Base-by-base conservation (phyloP, 148 eudicot species). In the Rhododendron ovatum region DNA sequence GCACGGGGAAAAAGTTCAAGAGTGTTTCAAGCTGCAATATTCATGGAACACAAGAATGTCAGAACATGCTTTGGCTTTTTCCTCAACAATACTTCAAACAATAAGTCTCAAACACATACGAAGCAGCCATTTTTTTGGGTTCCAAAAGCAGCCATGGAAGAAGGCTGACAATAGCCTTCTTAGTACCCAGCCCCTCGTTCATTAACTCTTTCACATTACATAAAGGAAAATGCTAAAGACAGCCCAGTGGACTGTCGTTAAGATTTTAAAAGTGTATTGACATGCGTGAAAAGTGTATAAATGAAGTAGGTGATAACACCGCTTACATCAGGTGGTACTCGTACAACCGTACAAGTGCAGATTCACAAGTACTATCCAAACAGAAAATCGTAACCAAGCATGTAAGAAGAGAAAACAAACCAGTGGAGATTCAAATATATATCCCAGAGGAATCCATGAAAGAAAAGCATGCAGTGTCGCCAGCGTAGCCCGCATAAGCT, bases 391-490 rank as follows among this genome's bases (percentile, higher is more conserved):
- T n/a, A 63, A 50, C 22, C 61, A 17, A 47, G 28, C 76, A 26
- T 59, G 63, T 17, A 53, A 37, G 39, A 69, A 14, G 33, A 77
- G 9, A 84, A 83, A 51, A 91, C 98, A 82, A 61, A 97, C 99
- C 99, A 97, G 93, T 78, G 98, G 95, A 53, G 99, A 97, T 88
- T 97, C 98, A 88, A 97, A 97, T 80, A 97, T 97, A 90, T 97
- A 97, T 82, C 99, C 99, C 89, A 97, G 88, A 51, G 99, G 99
- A 91, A 97, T 95, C 98, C 99, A 97, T 12, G 99, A 97, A 73
- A 97, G 94, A 84, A 97, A 97, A 22, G 98, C 99, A 90, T 97
- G 99, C 89, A 97, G 89, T 78, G 99, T 97, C 24, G 98, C 91
- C 82, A 97, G 89, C 15, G 99, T 97, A 81, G 99, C 96, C 83